A percentile compares a stretch with the other conserved stretches of the same genome.
Conservation (phyloP, 129 eudicot genomes). For the Pulicaria dysenterica region DNA sequence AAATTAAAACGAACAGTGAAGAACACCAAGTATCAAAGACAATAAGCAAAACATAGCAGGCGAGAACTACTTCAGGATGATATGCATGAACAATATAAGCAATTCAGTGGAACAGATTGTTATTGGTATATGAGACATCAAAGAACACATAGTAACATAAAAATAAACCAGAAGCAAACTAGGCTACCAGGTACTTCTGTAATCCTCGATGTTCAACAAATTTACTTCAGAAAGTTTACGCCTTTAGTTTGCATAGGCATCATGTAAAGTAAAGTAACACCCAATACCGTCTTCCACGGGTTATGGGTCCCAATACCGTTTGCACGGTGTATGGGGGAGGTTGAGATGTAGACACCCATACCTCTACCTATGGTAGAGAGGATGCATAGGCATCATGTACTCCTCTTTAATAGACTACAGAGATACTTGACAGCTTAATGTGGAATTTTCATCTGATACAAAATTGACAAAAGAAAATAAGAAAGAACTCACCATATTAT, state of each 20-base stretch:
- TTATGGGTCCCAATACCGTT: too few relatives aligned
- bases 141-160: constrained; percentile 7
- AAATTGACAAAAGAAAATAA: constrained; percentile 7
- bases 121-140: constrained; percentile 1
- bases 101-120: not conserved
- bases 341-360: too few relatives aligned
- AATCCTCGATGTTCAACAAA: not conserved
- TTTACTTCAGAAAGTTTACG: not conserved
- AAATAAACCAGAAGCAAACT: constrained; percentile 1
- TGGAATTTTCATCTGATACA: constrained; percentile 17
- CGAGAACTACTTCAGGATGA: constrained; percentile 5
- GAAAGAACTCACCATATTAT: constrained; percentile 76
- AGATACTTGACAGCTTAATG: constrained; percentile 16
- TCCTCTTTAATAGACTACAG: constrained; percentile 6
- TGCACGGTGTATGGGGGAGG: too few relatives aligned
- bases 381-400: constrained; percentile 11
- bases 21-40: constrained; percentile 13
- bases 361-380: too few relatives aligned
- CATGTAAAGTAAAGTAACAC: too few relatives aligned
- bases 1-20: not conserved
- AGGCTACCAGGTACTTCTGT: constrained; percentile 13
- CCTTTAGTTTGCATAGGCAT: not conserved
- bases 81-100: not conserved
- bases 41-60: not conserved
- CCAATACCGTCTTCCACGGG: too few relatives aligned